Evolutionary conservation across 305 asterid species (phyloP).

Genomic region (Solanum hybrid): DNA sequence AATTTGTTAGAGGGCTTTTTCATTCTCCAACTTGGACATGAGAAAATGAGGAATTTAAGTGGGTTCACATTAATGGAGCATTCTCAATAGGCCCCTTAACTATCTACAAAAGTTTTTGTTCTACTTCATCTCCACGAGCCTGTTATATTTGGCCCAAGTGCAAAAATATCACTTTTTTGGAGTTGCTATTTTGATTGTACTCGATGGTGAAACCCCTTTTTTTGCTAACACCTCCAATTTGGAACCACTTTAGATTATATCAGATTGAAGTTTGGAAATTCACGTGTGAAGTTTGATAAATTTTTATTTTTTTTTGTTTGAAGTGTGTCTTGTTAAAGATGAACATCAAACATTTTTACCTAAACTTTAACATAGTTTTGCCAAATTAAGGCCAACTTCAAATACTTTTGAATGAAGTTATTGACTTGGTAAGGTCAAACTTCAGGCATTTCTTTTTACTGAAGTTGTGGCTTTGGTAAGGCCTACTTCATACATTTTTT

Average conservation of each 20-base stretch:
- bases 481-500: background rate
- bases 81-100: background rate
- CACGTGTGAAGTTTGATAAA: background rate
- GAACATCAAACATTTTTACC: background rate
- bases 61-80: background rate
- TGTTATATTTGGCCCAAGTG: background rate
- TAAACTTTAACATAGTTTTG: background rate
- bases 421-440: background rate
- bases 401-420: background rate
- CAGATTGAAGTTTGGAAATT: background rate
- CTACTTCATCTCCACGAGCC: background rate
- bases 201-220: background rate
- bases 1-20: background rate
- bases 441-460: background rate
- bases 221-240: background rate
- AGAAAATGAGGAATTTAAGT: background rate
- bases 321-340: background rate
- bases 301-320: background rate
- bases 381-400: background rate
- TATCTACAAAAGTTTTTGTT: background rate
- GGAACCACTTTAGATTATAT: background rate
- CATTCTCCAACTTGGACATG: background rate
- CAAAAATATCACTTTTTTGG: background rate
- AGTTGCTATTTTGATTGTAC: background rate
- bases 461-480: background rate